Conservation (phyloP, 352 stramenopile species). For the Globisporangium cederbergense region DNA sequence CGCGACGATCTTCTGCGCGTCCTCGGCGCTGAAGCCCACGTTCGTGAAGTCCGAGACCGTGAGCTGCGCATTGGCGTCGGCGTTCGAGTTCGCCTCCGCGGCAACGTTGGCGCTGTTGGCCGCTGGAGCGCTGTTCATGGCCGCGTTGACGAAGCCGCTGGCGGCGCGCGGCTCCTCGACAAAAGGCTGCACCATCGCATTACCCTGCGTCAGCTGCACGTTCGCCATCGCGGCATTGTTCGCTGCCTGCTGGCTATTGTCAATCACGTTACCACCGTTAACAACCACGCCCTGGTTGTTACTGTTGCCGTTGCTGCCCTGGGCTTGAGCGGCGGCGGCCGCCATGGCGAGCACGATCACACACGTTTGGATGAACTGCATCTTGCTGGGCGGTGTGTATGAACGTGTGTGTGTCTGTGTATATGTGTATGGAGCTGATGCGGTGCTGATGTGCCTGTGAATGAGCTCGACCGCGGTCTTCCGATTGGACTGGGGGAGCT, state of each 20-base stretch:
- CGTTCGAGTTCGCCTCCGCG: neutral
- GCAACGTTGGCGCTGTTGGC: slow-evolving; percentile 8
- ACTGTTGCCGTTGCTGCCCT: neutral
- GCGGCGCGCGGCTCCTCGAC: neutral
- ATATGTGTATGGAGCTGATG: neutral
- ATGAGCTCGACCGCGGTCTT: slow-evolving; percentile 5
- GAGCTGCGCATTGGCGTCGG: neutral
- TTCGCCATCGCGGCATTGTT: neutral
- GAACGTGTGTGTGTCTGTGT: neutral
- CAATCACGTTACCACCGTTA: neutral
- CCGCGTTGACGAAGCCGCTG: slow-evolving; percentile 13
- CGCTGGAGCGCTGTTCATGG: slow-evolving; percentile 1
- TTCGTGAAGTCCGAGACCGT: slow-evolving; percentile 22
- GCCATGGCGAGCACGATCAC: slow-evolving; percentile 11
- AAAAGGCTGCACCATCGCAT: slow-evolving; percentile 18
- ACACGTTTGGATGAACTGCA: slow-evolving; percentile 16
- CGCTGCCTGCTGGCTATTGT: neutral
- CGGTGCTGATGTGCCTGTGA: neutral
- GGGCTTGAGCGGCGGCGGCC: neutral
- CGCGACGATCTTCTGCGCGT: slow-evolving; percentile 18
- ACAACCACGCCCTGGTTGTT: neutral
- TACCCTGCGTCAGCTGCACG: slow-evolving; percentile 3
- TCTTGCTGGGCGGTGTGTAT: neutral
- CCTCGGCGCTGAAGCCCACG: slow-evolving; percentile 15
- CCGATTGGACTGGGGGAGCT: neutral